Base-by-base conservation (phyloP, 331 rosid species). In the Stylosanthes scabra region DNA sequence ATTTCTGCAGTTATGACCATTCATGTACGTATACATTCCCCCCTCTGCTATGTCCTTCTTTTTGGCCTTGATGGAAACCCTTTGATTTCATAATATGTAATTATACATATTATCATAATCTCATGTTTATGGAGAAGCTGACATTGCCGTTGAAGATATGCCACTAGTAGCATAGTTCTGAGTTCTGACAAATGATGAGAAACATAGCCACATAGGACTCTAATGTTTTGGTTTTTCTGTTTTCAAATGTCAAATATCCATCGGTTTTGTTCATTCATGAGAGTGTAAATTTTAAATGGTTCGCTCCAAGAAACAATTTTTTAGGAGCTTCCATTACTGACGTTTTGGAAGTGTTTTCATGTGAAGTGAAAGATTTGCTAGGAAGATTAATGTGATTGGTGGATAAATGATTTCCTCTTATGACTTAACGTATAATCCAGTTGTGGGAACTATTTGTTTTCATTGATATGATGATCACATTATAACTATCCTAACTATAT, bases 21-120 rank as follows among this genome's bases (percentile, higher is more conserved):
- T 80, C 85, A 80, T 31, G 93, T 88, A 79, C 55, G 86, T 14
- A 52, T 54, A 8, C n/a, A 54, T 58, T 66, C 69, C 68, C 62
- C 68, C 63, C 39, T 72, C 39, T 72, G 63, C 31, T 62, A 28
- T 76, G 54, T 55, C 76, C 66, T 63, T 34, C 25, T 34, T 34
- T 34, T 34, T 34, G 39, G 39, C 28, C 14, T 76, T 40, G 39
- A 11, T 71, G 9, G 63, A 16, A 34, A 47, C 40, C n/a, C 10
- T 20, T 74, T 50, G 62, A 50, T 66, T 4, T 5, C 29, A 50
- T 47, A 25, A 20, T 61, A 3, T 15, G n/a, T 2, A 11, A 34
- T 34, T 34, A 34, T 31, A 31, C 37, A 31, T 31, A 31, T 3
- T 31, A 31, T 31, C 37, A 31, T 49, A n/a, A 11, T 47, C 64